A percentile compares a stretch with the other conserved stretches of the same genome.
phyloP scores from a whole-genome alignment of 2,329 filamentous ascomycete species.

The Diaporthe velutina region DNA sequence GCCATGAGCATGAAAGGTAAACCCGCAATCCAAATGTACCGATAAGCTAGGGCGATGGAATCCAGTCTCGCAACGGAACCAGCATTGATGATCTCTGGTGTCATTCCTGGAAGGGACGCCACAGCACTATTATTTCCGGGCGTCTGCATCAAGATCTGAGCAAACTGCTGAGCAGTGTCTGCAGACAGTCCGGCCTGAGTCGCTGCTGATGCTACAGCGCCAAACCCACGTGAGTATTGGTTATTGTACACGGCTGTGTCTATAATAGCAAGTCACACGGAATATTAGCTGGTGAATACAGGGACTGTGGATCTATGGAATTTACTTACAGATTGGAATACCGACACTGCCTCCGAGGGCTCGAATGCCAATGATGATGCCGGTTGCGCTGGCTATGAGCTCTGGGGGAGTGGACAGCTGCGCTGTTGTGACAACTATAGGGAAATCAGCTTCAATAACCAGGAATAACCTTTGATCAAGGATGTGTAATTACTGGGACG shows the following conservation, averaged over 20 bases:
- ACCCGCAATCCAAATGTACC: constrained; percentile 1
- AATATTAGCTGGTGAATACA: background rate
- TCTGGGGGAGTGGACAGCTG: constrained; percentile 1
- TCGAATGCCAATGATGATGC: constrained; percentile 8
- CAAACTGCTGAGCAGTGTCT: background rate
- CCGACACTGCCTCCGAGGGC: constrained; percentile 2
- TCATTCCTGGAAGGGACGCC: background rate
- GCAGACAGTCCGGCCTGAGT: background rate
- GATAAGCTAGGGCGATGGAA: constrained; percentile 12
- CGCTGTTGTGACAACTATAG: background rate
- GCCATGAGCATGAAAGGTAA: constrained; percentile 12
- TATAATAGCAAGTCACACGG: background rate
- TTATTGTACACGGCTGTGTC: constrained; percentile 13
- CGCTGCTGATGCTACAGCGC: background rate
- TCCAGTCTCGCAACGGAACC: background rate
- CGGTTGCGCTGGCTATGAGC: constrained; percentile 16
- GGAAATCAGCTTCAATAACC: background rate
- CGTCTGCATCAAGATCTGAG: background rate
- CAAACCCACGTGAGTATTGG: constrained; percentile 11
- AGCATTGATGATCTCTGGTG: background rate
- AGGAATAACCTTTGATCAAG: background rate
- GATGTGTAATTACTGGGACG: background rate
- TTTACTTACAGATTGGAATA: background rate
- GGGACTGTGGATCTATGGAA: too few relatives aligned
- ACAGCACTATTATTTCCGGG: background rate